Conservation (phyloP, 257 asterid genomes). For the Solanum bukasovii region DNA sequence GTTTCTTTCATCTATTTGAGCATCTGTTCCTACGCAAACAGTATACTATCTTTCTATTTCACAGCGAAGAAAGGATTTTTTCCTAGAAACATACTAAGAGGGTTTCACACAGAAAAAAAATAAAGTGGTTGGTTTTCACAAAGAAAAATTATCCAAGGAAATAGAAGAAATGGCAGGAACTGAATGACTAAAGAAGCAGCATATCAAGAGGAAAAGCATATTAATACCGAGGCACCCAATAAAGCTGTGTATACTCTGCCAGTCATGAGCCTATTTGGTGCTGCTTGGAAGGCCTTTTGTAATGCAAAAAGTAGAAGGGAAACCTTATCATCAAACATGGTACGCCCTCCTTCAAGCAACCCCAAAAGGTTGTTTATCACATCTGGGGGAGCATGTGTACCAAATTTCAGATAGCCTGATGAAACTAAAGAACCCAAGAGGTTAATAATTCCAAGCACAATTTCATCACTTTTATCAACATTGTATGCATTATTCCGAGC, state of each 20-base stretch:
- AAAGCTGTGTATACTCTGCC: slow-evolving; percentile 64
- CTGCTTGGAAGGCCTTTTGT: slow-evolving; percentile 94
- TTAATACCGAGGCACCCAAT: slow-evolving; percentile 84
- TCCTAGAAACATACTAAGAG: neutral
- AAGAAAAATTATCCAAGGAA: neutral
- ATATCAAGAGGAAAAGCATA: slow-evolving; percentile 1
- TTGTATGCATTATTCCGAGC: slow-evolving; percentile 94
- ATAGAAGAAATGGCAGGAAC: neutral
- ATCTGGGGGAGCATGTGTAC: slow-evolving; percentile 61
- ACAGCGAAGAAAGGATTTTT: neutral
- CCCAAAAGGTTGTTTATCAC: slow-evolving; percentile 61
- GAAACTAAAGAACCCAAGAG: slow-evolving; percentile 81
- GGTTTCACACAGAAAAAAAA: neutral
- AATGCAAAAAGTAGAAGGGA: slow-evolving; percentile 93
- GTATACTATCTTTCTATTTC: neutral
- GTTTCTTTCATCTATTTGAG: neutral
- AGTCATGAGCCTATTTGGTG: slow-evolving; percentile 91
- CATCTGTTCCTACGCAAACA: neutral
- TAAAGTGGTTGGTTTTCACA: neutral
- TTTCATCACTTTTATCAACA: slow-evolving; percentile 81
- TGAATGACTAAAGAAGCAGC: neutral
- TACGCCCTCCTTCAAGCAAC: slow-evolving; percentile 91
- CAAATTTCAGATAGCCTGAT: slow-evolving; percentile 83
- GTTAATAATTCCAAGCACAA: slow-evolving; percentile 69
- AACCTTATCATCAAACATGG: slow-evolving; percentile 98